Base-by-base conservation (phyloP, 495 filamentous ascomycete genomes). In the Podospora comata region DNA sequence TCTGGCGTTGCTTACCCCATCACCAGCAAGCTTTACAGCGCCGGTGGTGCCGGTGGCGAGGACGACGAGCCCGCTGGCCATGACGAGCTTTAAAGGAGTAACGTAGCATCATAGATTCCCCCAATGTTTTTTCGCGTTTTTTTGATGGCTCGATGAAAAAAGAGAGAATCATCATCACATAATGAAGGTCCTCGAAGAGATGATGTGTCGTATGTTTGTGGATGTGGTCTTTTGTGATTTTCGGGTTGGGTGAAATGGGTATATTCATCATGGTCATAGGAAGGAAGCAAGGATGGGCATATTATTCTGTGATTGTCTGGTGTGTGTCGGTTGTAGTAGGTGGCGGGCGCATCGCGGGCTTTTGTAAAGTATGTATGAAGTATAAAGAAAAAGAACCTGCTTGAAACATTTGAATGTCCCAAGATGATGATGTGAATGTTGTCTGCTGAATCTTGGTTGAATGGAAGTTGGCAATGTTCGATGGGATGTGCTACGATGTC, bases 1-100 rank as follows among this genome's bases (percentile, higher is more conserved):
- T 94, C 91, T 74, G 89, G 90, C 81, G 91, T 97, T 66, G 95
- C 95, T 26, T 97, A 98, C 84, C 95, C 95, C 44, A 99, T 99
- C 83, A 99, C 95, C 75, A 94, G 91, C 85, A 99, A 99, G 87
- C 83, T 96, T 64, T 96, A 99, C 83, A 84, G 88, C 76, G 87
- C 87, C 73, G 87, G 84, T 70, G 86, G 87, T 44, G 86, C 83
- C 20, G 85, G 79, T 60, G 85, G 79, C 62, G 91, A 88, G 54
- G 88, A 88, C 67, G 93, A 96, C 69, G 92, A 96, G 83, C 86
- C 90, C 60, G 77, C 77, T 58, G 82, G 79, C 56, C 96, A 98
- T 79, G 96, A 97, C 75, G 95, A 99, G 87, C 82, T 99, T 85
- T 99, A 93, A 84, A 68, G 15, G 13, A 48, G 39, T 23, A 30